Evolutionary conservation across 2,329 filamentous ascomycete genomes (phyloP).

Genomic region (Fusarium lyarnte): DNA sequence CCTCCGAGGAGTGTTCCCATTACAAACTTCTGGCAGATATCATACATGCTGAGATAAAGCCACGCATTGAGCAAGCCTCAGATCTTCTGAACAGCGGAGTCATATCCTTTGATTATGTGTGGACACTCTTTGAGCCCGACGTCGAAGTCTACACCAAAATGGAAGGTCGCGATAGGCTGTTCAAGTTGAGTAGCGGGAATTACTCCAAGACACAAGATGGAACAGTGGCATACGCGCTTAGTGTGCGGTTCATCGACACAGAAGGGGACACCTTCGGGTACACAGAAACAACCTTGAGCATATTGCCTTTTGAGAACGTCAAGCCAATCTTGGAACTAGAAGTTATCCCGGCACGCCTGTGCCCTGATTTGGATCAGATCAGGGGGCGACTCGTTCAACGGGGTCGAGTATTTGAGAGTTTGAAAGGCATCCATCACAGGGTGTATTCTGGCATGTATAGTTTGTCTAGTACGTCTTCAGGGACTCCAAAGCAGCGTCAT

Average conservation of each 20-base stretch:
- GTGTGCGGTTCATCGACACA: slow-evolving; percentile 2
- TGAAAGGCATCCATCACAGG: slow-evolving; percentile 1
- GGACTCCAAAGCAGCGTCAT: not conserved
- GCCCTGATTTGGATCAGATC: not conserved
- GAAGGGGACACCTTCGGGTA: not conserved
- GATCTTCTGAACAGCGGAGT: not conserved
- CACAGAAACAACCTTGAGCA: not conserved
- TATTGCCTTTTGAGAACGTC: not conserved
- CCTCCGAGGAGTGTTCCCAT: not conserved
- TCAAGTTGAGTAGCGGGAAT: not conserved
- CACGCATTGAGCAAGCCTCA: not conserved
- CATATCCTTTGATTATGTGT: slow-evolving; percentile 13
- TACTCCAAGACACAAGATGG: not conserved
- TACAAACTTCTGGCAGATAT: slow-evolving; percentile 4
- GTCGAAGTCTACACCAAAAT: not conserved
- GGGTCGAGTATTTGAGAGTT: not conserved
- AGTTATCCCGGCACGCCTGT: not conserved
- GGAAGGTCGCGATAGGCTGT: not conserved
- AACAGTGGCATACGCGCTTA: not conserved
- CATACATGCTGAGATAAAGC: not conserved
- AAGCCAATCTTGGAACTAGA: not conserved
- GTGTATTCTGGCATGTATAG: not conserved
- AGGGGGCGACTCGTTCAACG: not conserved
- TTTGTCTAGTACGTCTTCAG: not conserved
- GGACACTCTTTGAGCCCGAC: slow-evolving; percentile 3